These are phyloP conservation scores for Tetrapyrgos nigripes DNA, from an alignment of 1,284 basidiomycete species.

Conservation along the genomic window DNA sequence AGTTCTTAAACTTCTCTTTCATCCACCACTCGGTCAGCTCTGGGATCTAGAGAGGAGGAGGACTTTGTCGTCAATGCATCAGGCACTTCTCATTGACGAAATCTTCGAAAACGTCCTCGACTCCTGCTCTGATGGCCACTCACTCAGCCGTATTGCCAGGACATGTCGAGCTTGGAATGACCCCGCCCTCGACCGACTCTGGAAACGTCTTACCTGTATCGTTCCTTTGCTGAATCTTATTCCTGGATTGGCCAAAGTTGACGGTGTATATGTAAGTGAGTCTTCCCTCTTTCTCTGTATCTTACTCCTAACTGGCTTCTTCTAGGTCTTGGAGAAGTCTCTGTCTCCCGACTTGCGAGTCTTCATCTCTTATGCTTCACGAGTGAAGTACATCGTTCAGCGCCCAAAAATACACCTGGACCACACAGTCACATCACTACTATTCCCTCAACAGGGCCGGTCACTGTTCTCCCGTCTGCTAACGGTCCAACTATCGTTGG, in stretches of 20 bases:
- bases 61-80: slow-evolving; percentile 48
- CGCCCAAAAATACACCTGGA: slow-evolving; percentile 36
- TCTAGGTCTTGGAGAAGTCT: slow-evolving; percentile 23
- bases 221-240: slow-evolving; percentile 54
- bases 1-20: neutral
- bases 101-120: slow-evolving; percentile 52
- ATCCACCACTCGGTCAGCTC: neutral
- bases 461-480: slow-evolving; percentile 40
- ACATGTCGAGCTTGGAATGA: slow-evolving; percentile 61
- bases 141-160: slow-evolving; percentile 41
- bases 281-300: neutral
- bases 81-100: slow-evolving; percentile 58
- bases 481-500: slow-evolving; percentile 44
- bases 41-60: neutral
- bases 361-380: slow-evolving; percentile 45
- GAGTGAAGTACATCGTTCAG: slow-evolving; percentile 53
- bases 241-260: slow-evolving; percentile 32
- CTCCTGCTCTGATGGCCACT: slow-evolving; percentile 35
- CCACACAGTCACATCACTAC: slow-evolving; percentile 26
- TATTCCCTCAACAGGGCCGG: slow-evolving; percentile 17
- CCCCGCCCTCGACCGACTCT: slow-evolving; percentile 60
- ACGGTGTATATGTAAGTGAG: slow-evolving; percentile 39
- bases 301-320: neutral
- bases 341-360: slow-evolving; percentile 24
- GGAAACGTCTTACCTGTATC: slow-evolving; percentile 53